Base-by-base conservation (phyloP, 257 asterid genomes). In the Capsicum baccatum region DNA sequence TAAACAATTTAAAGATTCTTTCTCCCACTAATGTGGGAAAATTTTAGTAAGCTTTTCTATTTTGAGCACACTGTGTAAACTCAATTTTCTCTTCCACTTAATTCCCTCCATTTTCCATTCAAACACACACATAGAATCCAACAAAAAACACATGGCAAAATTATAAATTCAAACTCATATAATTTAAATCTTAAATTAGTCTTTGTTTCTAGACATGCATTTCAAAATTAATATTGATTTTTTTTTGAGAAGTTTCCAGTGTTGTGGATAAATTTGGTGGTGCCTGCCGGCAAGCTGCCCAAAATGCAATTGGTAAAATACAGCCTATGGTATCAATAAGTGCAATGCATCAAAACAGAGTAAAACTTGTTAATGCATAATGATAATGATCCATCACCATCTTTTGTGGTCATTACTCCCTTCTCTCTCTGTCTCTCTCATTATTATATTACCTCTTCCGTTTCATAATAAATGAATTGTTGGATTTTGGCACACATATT, bases 341-440 rank as follows among this genome's bases (percentile, higher is more conserved):
- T 85, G 84, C 84, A 71, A 39, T 68, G 21, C 19, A 67, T 76
- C 80, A 74, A 79, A 78, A 17, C 44, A 79, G 80, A 80, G 57
- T 19, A 44, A 11, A 76, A 55, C 74, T 62, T 57, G 50, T 47
- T 47, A 58, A 47, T 35, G 57, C 64, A 78, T 37, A 37, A 14
- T 79, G 44, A 13, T 48, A 35, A 57, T 79, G 87, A 84, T 56
- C 76, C 67, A 80, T 85, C 87, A 69, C 78, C 83, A 80, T 85
- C 87, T 69, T 59, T 19, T 84, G 86, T 64, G 81, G 86, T 78
- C 86, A 64, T 62, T 39, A 35, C 26, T 33, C 48, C 9, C 1
- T 14, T 0, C 15, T 2, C 26, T 26, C 33, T 26, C 33, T 26
- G 33, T 26, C 33, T 6, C 8, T 6, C n/a, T 21, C 47, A 70